Evolutionary conservation across 2,329 filamentous ascomycete species (phyloP).

Genomic region (Fusarium dimerum): DNA sequence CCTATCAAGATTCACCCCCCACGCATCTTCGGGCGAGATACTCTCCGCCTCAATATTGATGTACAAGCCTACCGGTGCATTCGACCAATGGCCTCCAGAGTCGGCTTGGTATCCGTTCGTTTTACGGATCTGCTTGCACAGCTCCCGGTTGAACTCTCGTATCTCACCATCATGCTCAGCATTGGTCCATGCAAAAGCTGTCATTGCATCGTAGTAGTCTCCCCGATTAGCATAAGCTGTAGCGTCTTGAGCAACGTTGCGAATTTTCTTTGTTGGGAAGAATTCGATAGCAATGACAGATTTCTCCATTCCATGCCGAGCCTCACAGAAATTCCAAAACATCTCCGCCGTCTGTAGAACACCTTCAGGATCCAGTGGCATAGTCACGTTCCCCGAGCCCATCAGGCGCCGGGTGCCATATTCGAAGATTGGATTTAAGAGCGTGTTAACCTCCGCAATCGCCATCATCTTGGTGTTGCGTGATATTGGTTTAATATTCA

Average conservation of each 20-base stretch:
- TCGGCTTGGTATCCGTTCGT: conserved; percentile 25
- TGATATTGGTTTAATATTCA: conserved; percentile 9
- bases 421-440: conserved; percentile 26
- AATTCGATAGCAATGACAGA: conserved; percentile 41
- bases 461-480: conserved; percentile 20
- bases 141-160: conserved; percentile 39
- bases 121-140: conserved; percentile 29
- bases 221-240: conserved; percentile 49
- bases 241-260: conserved; percentile 33
- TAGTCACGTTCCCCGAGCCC: conserved; percentile 27
- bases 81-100: conserved; percentile 12
- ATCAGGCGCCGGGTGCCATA: conserved; percentile 29
- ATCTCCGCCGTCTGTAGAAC: conserved; percentile 28
- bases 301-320: conserved; percentile 19
- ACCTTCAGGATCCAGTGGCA: conserved; percentile 38
- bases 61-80: conserved; percentile 29
- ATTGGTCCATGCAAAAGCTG: conserved; percentile 43
- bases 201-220: conserved; percentile 44
- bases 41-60: conserved; percentile 32
- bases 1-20: conserved; percentile 32
- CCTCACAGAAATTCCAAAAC: conserved; percentile 30
- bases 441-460: conserved; percentile 22
- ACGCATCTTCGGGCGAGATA: conserved; percentile 30
- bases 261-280: conserved; percentile 41
- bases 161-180: conserved; percentile 37